These are phyloP conservation scores for Eutrema salsugineum DNA, from an alignment of 441 rosid species.

Conservation along the genomic window DNA sequence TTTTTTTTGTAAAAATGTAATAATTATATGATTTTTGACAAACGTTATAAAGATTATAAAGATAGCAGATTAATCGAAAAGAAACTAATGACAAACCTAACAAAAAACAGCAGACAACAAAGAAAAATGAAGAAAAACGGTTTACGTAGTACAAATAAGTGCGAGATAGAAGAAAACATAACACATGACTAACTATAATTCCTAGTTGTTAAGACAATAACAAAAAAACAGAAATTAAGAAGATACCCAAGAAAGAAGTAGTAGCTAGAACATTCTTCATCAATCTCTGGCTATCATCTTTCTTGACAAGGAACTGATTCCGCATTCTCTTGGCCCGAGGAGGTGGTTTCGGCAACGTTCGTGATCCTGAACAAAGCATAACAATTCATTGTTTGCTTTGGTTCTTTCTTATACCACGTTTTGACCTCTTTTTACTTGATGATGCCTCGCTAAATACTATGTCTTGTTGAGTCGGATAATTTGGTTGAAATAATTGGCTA, in stretches of 20 bases:
- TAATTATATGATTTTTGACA: too few relatives aligned
- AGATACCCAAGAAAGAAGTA: slow-evolving; percentile 13
- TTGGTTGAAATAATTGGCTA: too few relatives aligned
- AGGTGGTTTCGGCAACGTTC: not conserved
- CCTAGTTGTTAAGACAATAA: not conserved
- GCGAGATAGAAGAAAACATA: too few relatives aligned
- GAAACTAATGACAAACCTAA: too few relatives aligned
- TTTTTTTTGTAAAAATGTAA: too few relatives aligned
- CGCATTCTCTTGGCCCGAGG: not conserved
- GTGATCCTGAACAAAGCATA: slow-evolving; percentile 24
- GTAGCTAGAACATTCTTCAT: slow-evolving; percentile 15
- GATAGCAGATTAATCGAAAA: too few relatives aligned
- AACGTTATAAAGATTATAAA: too few relatives aligned
- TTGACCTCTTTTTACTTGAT: slow-evolving; percentile 9
- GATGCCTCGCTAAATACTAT: slow-evolving; percentile 14
- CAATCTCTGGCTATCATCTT: not conserved
- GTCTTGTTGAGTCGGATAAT: slow-evolving; percentile 13
- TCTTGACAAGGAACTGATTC: slow-evolving; percentile 15
- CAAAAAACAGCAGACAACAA: too few relatives aligned
- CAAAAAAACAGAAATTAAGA: slow-evolving; percentile 15
- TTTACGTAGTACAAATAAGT: too few relatives aligned
- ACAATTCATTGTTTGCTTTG: slow-evolving; percentile 11
- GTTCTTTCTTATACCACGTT: slow-evolving; percentile 18
- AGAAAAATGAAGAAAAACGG: too few relatives aligned
- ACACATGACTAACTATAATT: not conserved